Evolutionary conservation across 345 rosid genomes (phyloP).

Genomic region (Linum tenue): DNA sequence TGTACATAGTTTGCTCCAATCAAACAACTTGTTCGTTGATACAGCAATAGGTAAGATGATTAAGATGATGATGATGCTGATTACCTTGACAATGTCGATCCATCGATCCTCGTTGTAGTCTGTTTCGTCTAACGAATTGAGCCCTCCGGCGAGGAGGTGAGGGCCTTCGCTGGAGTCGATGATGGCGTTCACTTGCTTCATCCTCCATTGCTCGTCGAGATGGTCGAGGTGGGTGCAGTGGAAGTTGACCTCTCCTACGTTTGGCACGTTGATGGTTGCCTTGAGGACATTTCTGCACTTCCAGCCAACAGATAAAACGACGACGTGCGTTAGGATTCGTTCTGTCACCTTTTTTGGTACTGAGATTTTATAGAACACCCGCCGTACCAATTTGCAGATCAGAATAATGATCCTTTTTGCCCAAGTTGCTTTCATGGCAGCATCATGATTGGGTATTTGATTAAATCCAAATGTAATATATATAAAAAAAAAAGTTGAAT

Average conservation of each 20-base stretch:
- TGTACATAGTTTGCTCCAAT: too few relatives aligned
- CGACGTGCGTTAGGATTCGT: too few relatives aligned
- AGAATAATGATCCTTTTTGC: too few relatives aligned
- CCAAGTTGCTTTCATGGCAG: too few relatives aligned
- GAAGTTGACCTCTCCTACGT: conserved; percentile 72
- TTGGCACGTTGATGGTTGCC: conserved; percentile 71
- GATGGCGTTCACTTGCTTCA: conserved; percentile 80
- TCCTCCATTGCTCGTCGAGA: conserved; percentile 84
- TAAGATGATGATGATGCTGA: background rate
- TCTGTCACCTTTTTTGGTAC: too few relatives aligned
- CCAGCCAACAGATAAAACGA: too few relatives aligned
- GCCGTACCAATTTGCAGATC: too few relatives aligned
- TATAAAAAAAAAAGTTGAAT: too few relatives aligned
- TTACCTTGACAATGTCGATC: conserved; percentile 82
- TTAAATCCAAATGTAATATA: too few relatives aligned
- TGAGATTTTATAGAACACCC: too few relatives aligned
- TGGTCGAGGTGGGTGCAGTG: conserved; percentile 88
- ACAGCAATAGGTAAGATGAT: background rate
- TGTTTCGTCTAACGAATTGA: conserved; percentile 72
- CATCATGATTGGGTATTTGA: too few relatives aligned
- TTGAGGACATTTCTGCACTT: conserved; percentile 64
- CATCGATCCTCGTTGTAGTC: conserved; percentile 76
- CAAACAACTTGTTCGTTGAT: background rate
- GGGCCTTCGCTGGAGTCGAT: conserved; percentile 51
- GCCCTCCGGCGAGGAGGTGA: conserved; percentile 77